Base-by-base conservation (phyloP, 2,329 filamentous ascomycete species). In the Colletotrichum sp. region DNA sequence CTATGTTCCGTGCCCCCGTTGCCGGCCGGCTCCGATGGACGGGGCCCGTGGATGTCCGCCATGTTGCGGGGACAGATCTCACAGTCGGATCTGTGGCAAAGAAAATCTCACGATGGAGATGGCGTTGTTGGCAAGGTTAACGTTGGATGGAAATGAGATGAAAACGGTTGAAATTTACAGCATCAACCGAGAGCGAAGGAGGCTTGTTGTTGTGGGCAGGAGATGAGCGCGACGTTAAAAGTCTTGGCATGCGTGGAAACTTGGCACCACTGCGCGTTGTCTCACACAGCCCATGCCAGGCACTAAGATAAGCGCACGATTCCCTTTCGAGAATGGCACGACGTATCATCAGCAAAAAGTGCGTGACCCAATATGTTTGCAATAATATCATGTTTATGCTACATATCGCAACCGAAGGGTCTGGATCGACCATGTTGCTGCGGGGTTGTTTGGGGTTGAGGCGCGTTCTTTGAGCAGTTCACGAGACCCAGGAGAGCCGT, bases 1-100 rank as follows among this genome's bases (percentile, higher is more conserved):
- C 47, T 65, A 36, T 73, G 71, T 38, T 57, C 71, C 62, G 55
- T 57, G 34, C 27, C 27, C 11, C 71, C 67, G 62, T 73, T 64
- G 38, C 59, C 54, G 66, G 59, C 51, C 54, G 66, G 29, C 7
- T 61, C 31, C 27, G 71, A 47, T 24, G 31, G 38, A 11, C 33
- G 59, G 54, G 33, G 18, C 58, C 16, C 38, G 62, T 71, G 55
- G 34, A 33, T 43, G 43, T 58, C 66, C 38, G 66, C 9, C 54
- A 70, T 64, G 15, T 24, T 43, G 21, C 6, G 16, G 11, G 51
- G 24, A 38, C 18, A 12, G n/a, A 61, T 61, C 15, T n/a, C 5
- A 31, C n/a, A 34, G 57, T 21, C n/a, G n/a, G 57, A 61, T 21
- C 57, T 61, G 15, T 29, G n/a, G 21, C 34, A 43, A 18, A 38